Evolutionary conservation across 2,329 filamentous ascomycete species (phyloP), one percentile per base, ranked within the genome.

Genomic region (Colletotrichum sp.): DNA sequence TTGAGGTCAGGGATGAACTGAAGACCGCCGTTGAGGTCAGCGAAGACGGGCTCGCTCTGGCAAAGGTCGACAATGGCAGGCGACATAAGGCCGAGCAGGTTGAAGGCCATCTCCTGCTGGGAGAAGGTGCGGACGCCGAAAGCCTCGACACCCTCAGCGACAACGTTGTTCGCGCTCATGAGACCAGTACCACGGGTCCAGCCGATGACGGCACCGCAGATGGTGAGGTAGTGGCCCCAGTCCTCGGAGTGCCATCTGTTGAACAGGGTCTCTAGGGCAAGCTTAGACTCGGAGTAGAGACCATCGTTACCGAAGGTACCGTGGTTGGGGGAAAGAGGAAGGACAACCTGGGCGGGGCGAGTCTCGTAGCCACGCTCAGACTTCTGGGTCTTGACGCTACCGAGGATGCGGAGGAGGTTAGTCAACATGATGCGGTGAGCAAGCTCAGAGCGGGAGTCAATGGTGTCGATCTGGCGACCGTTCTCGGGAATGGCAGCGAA

Each of bases 71-170:
- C 96, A 81, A 99, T 95, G 32, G 93, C 91, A 49, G 97, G 96
- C 2, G 96, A 95, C 97, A 99, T 98, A 69, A 99, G 92, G 80
- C 97, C 96, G 60, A 99, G 92, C 79, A 99, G 87, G 87, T 99
- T 99, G 90, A 99, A 99, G 18, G 97, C 97, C 97, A 99, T 99
- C 87, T 99, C 97, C 85, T 98, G 96, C 87, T 99, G 97, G 12
- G 96, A 99, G 90, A 99, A 99, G 6, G 97, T 99, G 81, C 97
- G 96, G 30, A 99, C 97, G 81, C 97, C 97, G 79, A 98, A 97
- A 81, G 95, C 95, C 89, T 99, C 97, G 72, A 99, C 95, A 76
- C 96, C 97, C 85, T 99, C 96, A 44, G 97, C 97, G 79, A 99
- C 96, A 81, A 99, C 93, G 86, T 99, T 99, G 90, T 99, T 99